A percentile compares a stretch with the other conserved stretches of the same genome.
phyloP scores from a whole-genome alignment of 306 rosid species.

The Spatholobus suberectus region DNA sequence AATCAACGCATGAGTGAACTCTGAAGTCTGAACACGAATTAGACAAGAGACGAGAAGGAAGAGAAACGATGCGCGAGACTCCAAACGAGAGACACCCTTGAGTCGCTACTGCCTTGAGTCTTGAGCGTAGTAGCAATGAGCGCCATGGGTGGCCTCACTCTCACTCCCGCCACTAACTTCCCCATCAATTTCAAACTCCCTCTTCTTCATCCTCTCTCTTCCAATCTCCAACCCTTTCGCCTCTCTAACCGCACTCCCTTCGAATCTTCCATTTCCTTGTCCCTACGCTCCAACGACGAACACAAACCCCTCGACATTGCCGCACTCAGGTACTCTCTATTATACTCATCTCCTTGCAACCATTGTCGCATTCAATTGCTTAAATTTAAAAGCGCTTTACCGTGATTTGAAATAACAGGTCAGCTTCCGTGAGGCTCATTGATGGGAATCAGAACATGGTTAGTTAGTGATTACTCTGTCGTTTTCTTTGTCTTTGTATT shows the following conservation, averaged over 20 bases:
- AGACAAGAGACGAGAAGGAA: too few relatives aligned
- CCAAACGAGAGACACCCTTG: too few relatives aligned
- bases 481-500: not conserved
- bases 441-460: slow-evolving; percentile 82
- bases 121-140: not conserved
- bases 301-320: slow-evolving; percentile 60
- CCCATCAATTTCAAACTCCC: not conserved
- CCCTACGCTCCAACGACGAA: slow-evolving; percentile 57
- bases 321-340: slow-evolving; percentile 52
- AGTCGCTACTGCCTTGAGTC: not conserved
- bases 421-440: slow-evolving; percentile 78
- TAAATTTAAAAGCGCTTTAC: not conserved
- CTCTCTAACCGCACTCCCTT: slow-evolving; percentile 33
- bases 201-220: not conserved
- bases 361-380: not conserved
- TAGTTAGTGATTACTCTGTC: slow-evolving; percentile 40
- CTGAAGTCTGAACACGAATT: too few relatives aligned
- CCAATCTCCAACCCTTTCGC: not conserved
- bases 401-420: slow-evolving; percentile 51
- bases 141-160: not conserved
- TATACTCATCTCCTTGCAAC: not conserved
- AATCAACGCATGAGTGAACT: too few relatives aligned
- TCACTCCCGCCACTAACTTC: not conserved
- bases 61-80: too few relatives aligned
- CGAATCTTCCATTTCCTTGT: slow-evolving; percentile 35